Percentiles rank a stretch among this genome's conserved stretches.
Evolutionary conservation across 169 alveolate genomes (phyloP).

Genomic region (Plasmodium yoelii): DNA sequence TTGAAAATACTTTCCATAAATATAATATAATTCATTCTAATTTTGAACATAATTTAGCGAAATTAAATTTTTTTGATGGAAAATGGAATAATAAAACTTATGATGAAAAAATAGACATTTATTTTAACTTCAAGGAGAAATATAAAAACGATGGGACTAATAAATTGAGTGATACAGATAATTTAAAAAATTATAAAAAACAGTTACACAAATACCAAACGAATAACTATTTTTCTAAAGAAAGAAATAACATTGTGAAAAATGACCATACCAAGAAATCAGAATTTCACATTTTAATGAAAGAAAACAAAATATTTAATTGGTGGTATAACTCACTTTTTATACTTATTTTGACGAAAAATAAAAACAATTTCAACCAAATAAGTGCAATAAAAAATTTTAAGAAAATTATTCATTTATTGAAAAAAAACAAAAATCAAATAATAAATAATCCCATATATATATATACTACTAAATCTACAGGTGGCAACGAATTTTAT

Average conservation of each 20-base stretch:
- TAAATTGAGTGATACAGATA: no score
- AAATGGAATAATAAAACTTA: neutral
- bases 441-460: slow-evolving; percentile 1
- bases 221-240: no score
- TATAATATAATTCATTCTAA: neutral
- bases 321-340: neutral
- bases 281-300: neutral
- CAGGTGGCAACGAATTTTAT: slow-evolving; percentile 26
- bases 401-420: slow-evolving; percentile 5
- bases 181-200: no score
- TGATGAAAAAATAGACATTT: neutral
- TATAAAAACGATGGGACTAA: neutral
- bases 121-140: neutral
- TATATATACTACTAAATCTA: slow-evolving; percentile 11
- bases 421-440: neutral
- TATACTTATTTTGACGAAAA: neutral
- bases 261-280: neutral
- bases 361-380: neutral
- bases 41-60: neutral
- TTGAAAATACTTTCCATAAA: neutral
- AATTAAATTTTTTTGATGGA: neutral
- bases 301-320: slow-evolving; percentile 6
- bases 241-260: neutral
- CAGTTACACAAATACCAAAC: no score
- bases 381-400: neutral